phyloP scores from a whole-genome alignment of 169 alveolate genomes.

The Eimeria acervulina region DNA sequence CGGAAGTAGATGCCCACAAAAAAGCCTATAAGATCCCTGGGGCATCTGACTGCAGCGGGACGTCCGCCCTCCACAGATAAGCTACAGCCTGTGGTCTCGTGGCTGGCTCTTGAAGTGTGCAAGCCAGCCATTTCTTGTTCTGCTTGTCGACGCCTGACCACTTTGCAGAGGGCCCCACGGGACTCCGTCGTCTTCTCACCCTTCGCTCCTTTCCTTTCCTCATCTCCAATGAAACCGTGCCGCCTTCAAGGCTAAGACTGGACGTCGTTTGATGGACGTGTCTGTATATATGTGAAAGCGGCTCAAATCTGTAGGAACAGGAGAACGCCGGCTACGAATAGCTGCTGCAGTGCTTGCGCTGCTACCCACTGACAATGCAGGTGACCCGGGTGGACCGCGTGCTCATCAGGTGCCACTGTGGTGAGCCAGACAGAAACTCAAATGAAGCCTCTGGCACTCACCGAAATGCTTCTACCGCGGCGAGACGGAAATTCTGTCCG shows the following conservation, averaged over 20 bases:
- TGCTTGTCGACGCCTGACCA: neutral
- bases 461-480: neutral
- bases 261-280: neutral
- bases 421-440: neutral
- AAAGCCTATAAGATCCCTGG: neutral
- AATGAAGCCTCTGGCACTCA: neutral
- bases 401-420: neutral
- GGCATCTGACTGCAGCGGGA: neutral
- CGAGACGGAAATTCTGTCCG: neutral
- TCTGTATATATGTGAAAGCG: neutral
- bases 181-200: neutral
- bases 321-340: neutral
- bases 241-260: slow-evolving; percentile 15
- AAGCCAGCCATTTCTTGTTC: neutral
- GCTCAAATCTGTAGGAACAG: neutral
- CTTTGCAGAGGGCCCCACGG: neutral
- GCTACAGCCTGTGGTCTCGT: neutral
- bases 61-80: neutral
- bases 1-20: neutral
- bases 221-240: neutral
- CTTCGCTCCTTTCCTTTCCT: neutral
- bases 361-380: neutral
- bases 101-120: neutral
- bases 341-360: neutral
- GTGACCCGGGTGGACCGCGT: neutral